Evolutionary conservation across 73 alveolate genomes (phyloP), one percentile per base, ranked within the genome.

Genomic region (Tetrahymena elliotti): DNA sequence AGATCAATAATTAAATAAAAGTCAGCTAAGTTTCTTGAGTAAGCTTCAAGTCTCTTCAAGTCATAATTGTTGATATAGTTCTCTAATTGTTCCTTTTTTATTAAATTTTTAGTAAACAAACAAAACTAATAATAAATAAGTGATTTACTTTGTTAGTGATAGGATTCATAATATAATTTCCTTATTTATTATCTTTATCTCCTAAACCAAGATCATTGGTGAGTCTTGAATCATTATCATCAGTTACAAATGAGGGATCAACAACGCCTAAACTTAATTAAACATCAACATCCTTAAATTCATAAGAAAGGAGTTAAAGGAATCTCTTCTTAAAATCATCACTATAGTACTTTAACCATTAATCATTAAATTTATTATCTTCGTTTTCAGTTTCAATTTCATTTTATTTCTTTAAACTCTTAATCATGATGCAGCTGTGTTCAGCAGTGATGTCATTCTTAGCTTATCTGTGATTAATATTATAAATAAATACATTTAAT

Each of bases 361-460:
- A 84, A 36, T 97, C 83, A 94, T 97, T 35, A 92, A 84, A 82
- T 95, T 94, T 52, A 31, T 68, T 82, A 52, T 94, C 84, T 88
- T 93, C 33, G 93, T 97, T 83, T 93, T 37, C 93, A 95, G 92
- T 35, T 96, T 88, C 94, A 84, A 97, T 96, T 68, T 97, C 93
- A 95, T 97, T 97, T 95, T 97, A 11, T 35, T 94, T 52, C 84
- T 93, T 84, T 93, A 95, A 37, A 53, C 94, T 95, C 47, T 97
- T 97, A 93, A 99, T 95, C 99, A 99, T 98, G 52, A 99, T 97
- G 95, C 99, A 97, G 37, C 99, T 98, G 96, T 99, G 99, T 96
- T 99, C 99, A 20, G 99, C 99, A 20, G 99, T 98, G 35, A 97
- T 94, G 39, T 98, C 99, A 95, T 97, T 98, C 35, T 39, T 95